Conservation (phyloP, 179 eudicot species). For the Dionaea muscipula region DNA sequence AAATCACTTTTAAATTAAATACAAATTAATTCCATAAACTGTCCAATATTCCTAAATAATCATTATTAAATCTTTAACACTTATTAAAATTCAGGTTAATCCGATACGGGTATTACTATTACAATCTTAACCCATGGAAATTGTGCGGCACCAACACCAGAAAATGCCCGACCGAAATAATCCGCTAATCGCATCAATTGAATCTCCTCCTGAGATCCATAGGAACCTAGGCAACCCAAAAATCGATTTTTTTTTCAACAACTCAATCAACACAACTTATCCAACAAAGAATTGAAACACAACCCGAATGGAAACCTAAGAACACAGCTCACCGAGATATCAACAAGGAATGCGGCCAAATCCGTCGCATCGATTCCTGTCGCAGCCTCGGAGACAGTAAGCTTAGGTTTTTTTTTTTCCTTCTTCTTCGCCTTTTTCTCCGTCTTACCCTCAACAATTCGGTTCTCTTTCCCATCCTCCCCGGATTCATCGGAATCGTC, state of each 20-base stretch:
- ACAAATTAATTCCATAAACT: too few relatives aligned
- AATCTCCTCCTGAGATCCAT: slow-evolving; percentile 63
- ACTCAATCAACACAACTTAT: slow-evolving; percentile 4
- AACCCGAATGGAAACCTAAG: slow-evolving; percentile 2
- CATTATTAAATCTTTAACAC: slow-evolving; percentile 47
- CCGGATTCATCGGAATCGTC: slow-evolving; percentile 29
- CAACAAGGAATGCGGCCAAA: slow-evolving; percentile 42
- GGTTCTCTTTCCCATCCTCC: slow-evolving; percentile 20
- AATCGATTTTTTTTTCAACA: slow-evolving; percentile 1
- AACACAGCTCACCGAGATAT: slow-evolving; percentile 36
- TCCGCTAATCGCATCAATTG: slow-evolving; percentile 92
- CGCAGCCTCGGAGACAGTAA: slow-evolving; percentile 57
- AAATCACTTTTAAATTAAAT: too few relatives aligned
- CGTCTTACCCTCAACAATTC: slow-evolving; percentile 20
- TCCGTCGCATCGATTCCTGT: slow-evolving; percentile 46
- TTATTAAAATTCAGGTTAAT: too few relatives aligned
- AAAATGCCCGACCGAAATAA: slow-evolving; percentile 75
- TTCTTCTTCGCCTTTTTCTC: slow-evolving; percentile 52
- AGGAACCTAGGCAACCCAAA: slow-evolving; percentile 35
- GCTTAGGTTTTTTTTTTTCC: slow-evolving; percentile 76
- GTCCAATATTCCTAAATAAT: too few relatives aligned
- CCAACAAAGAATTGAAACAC: neutral
- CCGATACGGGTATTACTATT: slow-evolving; percentile 61
- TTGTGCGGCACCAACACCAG: slow-evolving; percentile 56
- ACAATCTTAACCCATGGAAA: slow-evolving; percentile 77